Evolutionary conservation across 805 yeast species (phyloP).

Genomic region (Candida montana): DNA sequence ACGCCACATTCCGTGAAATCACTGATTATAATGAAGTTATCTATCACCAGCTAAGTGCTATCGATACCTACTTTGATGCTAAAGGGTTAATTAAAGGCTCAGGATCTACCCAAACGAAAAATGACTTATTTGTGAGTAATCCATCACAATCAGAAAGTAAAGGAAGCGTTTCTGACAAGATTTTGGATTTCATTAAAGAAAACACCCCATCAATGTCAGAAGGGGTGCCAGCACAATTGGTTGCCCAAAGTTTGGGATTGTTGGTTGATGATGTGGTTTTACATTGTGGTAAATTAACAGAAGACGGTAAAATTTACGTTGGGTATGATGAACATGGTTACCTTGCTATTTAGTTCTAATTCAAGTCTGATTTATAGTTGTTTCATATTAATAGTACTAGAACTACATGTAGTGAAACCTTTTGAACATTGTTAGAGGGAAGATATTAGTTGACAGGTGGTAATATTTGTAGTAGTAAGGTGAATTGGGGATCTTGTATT

Average conservation of each 20-base stretch:
- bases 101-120: slow-evolving; percentile 9
- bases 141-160: slow-evolving; percentile 28
- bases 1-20: slow-evolving; percentile 52
- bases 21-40: slow-evolving; percentile 62
- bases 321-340: slow-evolving; percentile 64
- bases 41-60: slow-evolving; percentile 62
- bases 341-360: slow-evolving; percentile 39
- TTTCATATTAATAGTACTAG: too few relatives aligned
- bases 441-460: too few relatives aligned
- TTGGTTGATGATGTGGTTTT: slow-evolving; percentile 43
- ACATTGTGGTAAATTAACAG: slow-evolving; percentile 50
- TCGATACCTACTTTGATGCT: slow-evolving; percentile 49
- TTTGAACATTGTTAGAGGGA: too few relatives aligned
- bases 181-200: slow-evolving; percentile 43
- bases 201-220: slow-evolving; percentile 57
- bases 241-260: slow-evolving; percentile 51
- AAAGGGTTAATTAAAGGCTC: slow-evolving; percentile 36
- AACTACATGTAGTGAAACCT: too few relatives aligned
- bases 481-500: too few relatives aligned
- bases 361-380: neutral
- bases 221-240: slow-evolving; percentile 66
- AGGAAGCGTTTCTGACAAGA: slow-evolving; percentile 34
- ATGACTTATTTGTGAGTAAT: slow-evolving; percentile 41
- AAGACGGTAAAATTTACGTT: slow-evolving; percentile 62
- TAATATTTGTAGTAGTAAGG: too few relatives aligned